phyloP scores from a whole-genome alignment of 495 filamentous ascomycete species.

The Aspergillus saccharolyticus region DNA sequence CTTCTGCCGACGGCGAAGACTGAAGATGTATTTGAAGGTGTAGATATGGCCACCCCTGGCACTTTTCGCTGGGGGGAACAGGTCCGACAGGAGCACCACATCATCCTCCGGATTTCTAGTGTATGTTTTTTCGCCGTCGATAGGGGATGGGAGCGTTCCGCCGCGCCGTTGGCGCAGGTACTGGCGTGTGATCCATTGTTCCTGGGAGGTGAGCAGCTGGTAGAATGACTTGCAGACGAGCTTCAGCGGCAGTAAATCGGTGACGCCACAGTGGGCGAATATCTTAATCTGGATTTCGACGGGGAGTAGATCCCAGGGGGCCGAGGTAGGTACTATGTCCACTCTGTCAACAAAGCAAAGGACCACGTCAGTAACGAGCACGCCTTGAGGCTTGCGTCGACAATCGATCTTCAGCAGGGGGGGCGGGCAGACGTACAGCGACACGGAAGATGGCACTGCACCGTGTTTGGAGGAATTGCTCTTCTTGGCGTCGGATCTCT shows the following conservation, averaged over 20 bases:
- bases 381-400: background rate
- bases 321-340: constrained; percentile 21
- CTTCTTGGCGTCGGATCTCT: constrained; percentile 27
- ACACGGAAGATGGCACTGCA: constrained; percentile 19
- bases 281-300: constrained; percentile 44
- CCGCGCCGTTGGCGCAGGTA: constrained; percentile 43
- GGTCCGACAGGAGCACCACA: constrained; percentile 42
- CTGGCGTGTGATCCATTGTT: constrained; percentile 37
- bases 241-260: constrained; percentile 34
- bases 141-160: constrained; percentile 42
- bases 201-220: constrained; percentile 32
- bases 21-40: constrained; percentile 40
- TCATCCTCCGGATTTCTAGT: constrained; percentile 44
- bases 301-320: constrained; percentile 38
- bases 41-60: constrained; percentile 43
- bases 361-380: constrained; percentile 12
- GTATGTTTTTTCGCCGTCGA: constrained; percentile 35
- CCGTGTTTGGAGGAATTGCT: constrained; percentile 15
- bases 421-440: constrained; percentile 18
- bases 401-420: background rate
- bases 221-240: constrained; percentile 40
- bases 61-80: constrained; percentile 41
- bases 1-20: constrained; percentile 35
- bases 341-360: constrained; percentile 13
- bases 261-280: constrained; percentile 38